A percentile compares a stretch with the other conserved stretches of the same genome.
Evolutionary conservation across 768 basidiomycete species (phyloP).

Genomic region (Boletus pseudopeckii): DNA sequence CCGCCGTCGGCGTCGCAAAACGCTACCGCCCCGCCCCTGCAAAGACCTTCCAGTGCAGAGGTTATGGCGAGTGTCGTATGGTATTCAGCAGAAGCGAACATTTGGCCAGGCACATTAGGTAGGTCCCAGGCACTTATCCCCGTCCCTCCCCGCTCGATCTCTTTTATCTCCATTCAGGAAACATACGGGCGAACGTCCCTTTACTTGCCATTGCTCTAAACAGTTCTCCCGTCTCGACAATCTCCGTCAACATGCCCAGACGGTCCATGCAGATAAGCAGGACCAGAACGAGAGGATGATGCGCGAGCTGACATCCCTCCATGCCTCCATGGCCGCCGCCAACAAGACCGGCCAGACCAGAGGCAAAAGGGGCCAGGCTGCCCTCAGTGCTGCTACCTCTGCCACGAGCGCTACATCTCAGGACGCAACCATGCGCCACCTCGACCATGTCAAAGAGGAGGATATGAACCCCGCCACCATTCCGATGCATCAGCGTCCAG

Average conservation of each 20-base stretch:
- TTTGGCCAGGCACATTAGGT: conserved; percentile 94
- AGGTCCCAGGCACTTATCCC: conserved; percentile 33
- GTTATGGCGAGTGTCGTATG: conserved; percentile 95
- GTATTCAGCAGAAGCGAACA: conserved; percentile 96
- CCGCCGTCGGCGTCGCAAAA: conserved; percentile 40
- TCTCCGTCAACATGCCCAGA: conserved; percentile 94
- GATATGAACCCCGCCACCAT: conserved; percentile 30
- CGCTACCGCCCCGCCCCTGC: conserved; percentile 81
- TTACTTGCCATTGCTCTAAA: conserved; percentile 93
- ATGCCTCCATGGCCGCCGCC: conserved; percentile 71
- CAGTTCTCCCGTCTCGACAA: conserved; percentile 97
- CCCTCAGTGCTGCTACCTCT: conserved; percentile 6
- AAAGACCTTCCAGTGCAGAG: conserved; percentile 94
- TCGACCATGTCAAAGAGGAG: conserved; percentile 42
- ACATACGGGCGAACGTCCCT: conserved; percentile 97
- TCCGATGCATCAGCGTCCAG: conserved; percentile 52
- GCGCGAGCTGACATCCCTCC: conserved; percentile 80
- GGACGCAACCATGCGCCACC: conserved; percentile 16
- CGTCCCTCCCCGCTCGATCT: conserved; percentile 21
- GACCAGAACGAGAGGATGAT: conserved; percentile 89
- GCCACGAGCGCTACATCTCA: conserved; percentile 11
- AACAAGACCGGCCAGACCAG: conserved; percentile 39
- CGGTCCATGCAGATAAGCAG: conserved; percentile 93
- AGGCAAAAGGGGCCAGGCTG: conserved; percentile 36
- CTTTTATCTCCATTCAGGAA: conserved; percentile 55